A percentile compares a stretch with the other conserved stretches of the same genome.
Evolutionary conservation across 768 basidiomycete genomes (phyloP).

Genomic region (Pholiota microspora): DNA sequence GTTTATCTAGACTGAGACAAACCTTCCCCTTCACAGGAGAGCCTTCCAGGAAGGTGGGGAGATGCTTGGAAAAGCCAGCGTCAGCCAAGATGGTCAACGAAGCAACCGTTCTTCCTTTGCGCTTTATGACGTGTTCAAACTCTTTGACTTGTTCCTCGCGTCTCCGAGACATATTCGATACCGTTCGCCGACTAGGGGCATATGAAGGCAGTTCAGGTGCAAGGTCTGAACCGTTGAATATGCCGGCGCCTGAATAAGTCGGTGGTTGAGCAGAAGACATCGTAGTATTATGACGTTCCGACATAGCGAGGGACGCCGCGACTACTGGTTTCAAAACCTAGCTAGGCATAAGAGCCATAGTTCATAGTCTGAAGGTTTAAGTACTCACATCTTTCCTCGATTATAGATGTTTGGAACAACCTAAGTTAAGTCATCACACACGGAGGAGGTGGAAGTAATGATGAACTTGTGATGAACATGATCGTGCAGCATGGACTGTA

Average conservation of each 20-base stretch:
- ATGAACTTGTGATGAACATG: constrained; percentile 6
- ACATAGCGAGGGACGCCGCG: not conserved
- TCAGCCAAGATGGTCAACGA: constrained; percentile 45
- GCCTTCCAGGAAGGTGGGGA: constrained; percentile 36
- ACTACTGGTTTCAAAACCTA: not conserved
- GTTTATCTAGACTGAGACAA: constrained; percentile 30
- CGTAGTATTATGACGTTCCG: not conserved
- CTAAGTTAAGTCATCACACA: constrained; percentile 4
- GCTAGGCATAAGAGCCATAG: not conserved
- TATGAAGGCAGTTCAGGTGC: not conserved
- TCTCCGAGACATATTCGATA: not conserved
- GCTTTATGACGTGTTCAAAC: constrained; percentile 25
- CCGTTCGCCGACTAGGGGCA: not conserved
- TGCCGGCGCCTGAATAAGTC: not conserved
- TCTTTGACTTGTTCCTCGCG: constrained; percentile 19
- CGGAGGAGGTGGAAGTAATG: constrained; percentile 1
- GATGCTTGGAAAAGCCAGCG: constrained; percentile 30
- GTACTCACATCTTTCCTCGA: constrained; percentile 1
- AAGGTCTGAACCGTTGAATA: not conserved
- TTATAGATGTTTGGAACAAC: not conserved
- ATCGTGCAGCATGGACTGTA: constrained; percentile 6
- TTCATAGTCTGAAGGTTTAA: not conserved
- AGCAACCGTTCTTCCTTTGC: constrained; percentile 42
- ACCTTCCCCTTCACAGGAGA: constrained; percentile 33
- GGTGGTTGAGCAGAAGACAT: not conserved